Conservation (phyloP, 179 eudicot species). For the Drosera spatulata region DNA sequence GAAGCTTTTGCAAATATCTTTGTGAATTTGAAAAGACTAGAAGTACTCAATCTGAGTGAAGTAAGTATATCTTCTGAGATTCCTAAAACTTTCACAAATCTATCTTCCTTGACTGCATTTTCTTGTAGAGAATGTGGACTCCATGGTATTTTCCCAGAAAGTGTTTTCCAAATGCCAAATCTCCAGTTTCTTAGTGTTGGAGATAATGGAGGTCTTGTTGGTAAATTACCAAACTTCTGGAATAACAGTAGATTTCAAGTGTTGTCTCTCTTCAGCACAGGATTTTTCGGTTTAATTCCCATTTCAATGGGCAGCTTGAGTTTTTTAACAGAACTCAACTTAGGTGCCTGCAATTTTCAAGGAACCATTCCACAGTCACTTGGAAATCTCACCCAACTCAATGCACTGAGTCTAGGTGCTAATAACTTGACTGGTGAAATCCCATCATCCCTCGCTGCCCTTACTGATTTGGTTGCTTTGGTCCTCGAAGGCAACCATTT, state of each 20-base stretch:
- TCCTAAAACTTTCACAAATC: conserved; percentile 10
- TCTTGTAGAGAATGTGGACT: conserved; percentile 9
- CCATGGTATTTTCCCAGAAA: conserved; percentile 18
- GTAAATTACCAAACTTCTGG: conserved; percentile 22
- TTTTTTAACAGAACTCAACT: conserved; percentile 1
- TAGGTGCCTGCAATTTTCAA: conserved; percentile 5
- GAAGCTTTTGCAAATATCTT: conserved; percentile 21
- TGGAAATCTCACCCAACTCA: conserved; percentile 14
- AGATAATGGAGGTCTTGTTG: conserved; percentile 14
- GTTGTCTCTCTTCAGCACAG: background rate
- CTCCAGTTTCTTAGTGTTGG: conserved; percentile 6
- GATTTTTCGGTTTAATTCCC: conserved; percentile 5
- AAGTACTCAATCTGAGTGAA: conserved; percentile 19
- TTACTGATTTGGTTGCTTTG: conserved; percentile 2
- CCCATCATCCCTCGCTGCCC: conserved; percentile 13
- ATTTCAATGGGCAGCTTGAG: conserved; percentile 12
- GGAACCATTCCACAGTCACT: conserved; percentile 11
- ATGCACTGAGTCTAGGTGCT: background rate
- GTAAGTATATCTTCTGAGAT: conserved; percentile 24
- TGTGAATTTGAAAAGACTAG: conserved; percentile 19
- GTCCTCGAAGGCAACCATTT: conserved; percentile 1
- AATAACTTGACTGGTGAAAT: conserved; percentile 6
- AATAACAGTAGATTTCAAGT: conserved; percentile 5
- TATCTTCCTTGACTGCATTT: conserved; percentile 10
- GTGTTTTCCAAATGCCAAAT: conserved; percentile 13